A percentile compares a stretch with the other conserved stretches of the same genome.
These are phyloP conservation scores for Colletotrichum sp. DNA, from an alignment of 2,329 filamentous ascomycete genomes.

Conservation along the genomic window DNA sequence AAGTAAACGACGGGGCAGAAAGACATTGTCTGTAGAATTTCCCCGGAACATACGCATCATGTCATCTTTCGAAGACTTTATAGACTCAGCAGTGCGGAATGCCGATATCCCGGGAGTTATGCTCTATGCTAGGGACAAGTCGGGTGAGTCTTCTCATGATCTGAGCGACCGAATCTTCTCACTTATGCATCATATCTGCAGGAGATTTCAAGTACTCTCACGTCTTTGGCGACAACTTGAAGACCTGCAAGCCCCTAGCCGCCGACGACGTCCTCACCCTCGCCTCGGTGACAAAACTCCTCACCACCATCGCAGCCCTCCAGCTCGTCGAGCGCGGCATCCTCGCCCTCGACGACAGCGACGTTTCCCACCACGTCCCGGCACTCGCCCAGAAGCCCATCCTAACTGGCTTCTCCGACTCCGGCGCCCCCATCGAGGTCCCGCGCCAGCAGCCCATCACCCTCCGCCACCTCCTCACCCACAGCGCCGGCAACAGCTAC, in stretches of 20 bases:
- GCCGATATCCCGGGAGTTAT: slow-evolving; percentile 14
- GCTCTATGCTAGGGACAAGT: slow-evolving; percentile 11
- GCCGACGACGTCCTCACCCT: slow-evolving; percentile 40
- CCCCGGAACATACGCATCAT: neutral
- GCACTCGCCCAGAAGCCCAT: slow-evolving; percentile 53
- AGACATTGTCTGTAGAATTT: too few species aligned
- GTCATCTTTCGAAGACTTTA: slow-evolving; percentile 9
- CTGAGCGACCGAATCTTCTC: neutral
- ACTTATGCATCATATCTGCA: neutral
- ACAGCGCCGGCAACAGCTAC: slow-evolving; percentile 54
- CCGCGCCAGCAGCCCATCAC: slow-evolving; percentile 45
- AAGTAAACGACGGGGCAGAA: too few species aligned
- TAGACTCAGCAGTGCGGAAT: slow-evolving; percentile 10
- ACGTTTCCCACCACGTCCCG: slow-evolving; percentile 45
- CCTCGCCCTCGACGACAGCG: slow-evolving; percentile 45
- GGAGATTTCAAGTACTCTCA: slow-evolving; percentile 11
- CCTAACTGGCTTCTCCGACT: slow-evolving; percentile 48
- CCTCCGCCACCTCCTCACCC: slow-evolving; percentile 54
- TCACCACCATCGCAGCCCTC: slow-evolving; percentile 57
- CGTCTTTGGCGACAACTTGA: neutral
- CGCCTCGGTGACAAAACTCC: slow-evolving; percentile 46
- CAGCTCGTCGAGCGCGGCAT: slow-evolving; percentile 59
- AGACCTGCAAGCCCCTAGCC: slow-evolving; percentile 34
- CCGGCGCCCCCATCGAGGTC: slow-evolving; percentile 40
- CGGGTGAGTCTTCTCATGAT: neutral